These are phyloP conservation scores for Pythium phragmitis DNA, from an alignment of 352 stramenopile species.

Conservation along the genomic window DNA sequence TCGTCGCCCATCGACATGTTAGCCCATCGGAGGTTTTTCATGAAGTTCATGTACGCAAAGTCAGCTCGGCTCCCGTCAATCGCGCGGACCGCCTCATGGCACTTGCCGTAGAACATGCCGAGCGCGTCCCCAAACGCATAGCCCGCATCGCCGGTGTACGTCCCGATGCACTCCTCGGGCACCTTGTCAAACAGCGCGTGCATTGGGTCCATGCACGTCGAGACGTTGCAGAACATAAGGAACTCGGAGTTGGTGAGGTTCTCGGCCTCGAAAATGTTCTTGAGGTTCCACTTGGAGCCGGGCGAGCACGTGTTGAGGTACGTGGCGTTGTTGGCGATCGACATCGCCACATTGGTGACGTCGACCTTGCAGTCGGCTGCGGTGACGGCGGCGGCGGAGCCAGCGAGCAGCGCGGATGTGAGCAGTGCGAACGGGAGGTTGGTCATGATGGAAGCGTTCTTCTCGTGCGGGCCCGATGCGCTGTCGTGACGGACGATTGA, in stretches of 20 bases:
- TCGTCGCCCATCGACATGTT: too few species aligned
- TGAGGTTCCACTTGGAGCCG: conserved; percentile 1
- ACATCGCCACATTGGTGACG: conserved; percentile 3
- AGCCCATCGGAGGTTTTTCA: too few species aligned
- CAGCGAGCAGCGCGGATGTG: neutral
- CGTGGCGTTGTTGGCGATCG: conserved; percentile 3
- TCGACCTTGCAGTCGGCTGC: neutral
- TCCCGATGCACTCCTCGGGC: neutral
- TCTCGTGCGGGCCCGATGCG: too few species aligned
- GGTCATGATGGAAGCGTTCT: too few species aligned
- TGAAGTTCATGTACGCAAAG: too few species aligned
- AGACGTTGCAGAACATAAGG: conserved; percentile 6
- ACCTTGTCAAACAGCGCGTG: conserved; percentile 2
- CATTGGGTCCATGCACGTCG: conserved; percentile 2
- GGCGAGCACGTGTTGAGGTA: conserved; percentile 5
- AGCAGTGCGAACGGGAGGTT: too few species aligned
- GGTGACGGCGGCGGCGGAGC: too few species aligned
- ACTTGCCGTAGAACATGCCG: neutral
- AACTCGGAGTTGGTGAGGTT: conserved; percentile 8
- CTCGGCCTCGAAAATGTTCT: neutral
- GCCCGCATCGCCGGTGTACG: too few species aligned
- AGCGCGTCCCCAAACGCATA: too few species aligned
- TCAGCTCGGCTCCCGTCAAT: too few species aligned
- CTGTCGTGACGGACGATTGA: too few species aligned
- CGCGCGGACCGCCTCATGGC: too few species aligned